Conservation (phyloP, 2,329 filamentous ascomycete species). For the Corinectria fuckeliana region DNA sequence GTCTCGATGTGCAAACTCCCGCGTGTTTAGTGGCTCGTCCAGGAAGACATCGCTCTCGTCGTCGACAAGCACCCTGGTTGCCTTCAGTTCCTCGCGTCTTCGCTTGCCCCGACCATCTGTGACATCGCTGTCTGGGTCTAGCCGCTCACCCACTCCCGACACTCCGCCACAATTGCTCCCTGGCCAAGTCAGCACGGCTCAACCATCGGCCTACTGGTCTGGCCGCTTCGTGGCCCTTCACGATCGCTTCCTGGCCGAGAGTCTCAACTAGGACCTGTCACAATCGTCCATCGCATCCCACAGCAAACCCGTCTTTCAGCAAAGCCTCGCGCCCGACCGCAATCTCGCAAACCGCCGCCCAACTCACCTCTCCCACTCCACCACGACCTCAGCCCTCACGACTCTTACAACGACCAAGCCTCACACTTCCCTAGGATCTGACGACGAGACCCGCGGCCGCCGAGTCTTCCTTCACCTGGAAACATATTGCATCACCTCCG, state of each 20-base stretch:
- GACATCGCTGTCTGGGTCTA: slow-evolving; percentile 26
- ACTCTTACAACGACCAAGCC: slow-evolving; percentile 27
- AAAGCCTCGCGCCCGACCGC: slow-evolving; percentile 23
- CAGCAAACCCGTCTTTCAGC: not conserved
- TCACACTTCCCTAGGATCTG: slow-evolving; percentile 13
- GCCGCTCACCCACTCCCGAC: slow-evolving; percentile 24
- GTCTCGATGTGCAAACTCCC: slow-evolving; percentile 23
- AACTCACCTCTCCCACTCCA: slow-evolving; percentile 41
- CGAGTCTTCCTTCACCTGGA: slow-evolving; percentile 57
- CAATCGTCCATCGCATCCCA: not conserved
- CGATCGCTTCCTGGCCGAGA: slow-evolving; percentile 51
- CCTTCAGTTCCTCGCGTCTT: slow-evolving; percentile 26
- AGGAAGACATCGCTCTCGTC: slow-evolving; percentile 31
- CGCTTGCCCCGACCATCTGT: slow-evolving; percentile 29
- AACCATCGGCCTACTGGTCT: slow-evolving; percentile 63
- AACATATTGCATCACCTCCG: slow-evolving; percentile 52
- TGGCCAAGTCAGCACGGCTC: slow-evolving; percentile 48
- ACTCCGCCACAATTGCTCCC: slow-evolving; percentile 29
- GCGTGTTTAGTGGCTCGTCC: slow-evolving; percentile 19
- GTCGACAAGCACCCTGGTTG: slow-evolving; percentile 24
- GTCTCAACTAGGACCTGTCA: slow-evolving; percentile 26
- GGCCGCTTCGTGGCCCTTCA: slow-evolving; percentile 65
- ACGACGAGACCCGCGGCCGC: slow-evolving; percentile 52
- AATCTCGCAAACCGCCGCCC: slow-evolving; percentile 28
- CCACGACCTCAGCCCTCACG: slow-evolving; percentile 43